phyloP scores from a whole-genome alignment of 768 basidiomycete genomes.

The Gloeopeniophorella convolvens region DNA sequence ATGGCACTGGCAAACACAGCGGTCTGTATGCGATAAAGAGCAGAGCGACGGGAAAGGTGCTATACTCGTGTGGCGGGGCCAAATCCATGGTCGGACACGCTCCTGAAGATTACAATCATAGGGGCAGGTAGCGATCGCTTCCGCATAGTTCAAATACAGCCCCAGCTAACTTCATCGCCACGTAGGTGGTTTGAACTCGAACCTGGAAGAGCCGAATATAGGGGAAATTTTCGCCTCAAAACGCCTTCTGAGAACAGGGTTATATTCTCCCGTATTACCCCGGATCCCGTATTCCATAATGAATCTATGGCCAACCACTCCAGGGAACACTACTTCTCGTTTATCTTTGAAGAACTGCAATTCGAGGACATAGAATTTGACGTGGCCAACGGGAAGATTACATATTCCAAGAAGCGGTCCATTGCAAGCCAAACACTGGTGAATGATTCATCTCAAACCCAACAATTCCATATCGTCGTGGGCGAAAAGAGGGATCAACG shows the following conservation, averaged over 20 bases:
- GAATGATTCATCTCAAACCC: too few relatives aligned
- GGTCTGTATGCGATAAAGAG: constrained; percentile 6
- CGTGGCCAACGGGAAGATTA: too few relatives aligned
- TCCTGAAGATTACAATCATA: not conserved
- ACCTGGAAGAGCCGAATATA: not conserved
- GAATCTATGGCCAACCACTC: too few relatives aligned
- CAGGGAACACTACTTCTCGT: too few relatives aligned
- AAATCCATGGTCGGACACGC: not conserved
- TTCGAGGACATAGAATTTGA: too few relatives aligned
- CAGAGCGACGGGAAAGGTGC: not conserved
- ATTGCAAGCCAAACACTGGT: too few relatives aligned
- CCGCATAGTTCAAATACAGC: not conserved
- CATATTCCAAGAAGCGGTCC: too few relatives aligned
- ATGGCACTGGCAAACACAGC: constrained; percentile 2
- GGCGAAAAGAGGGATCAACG: too few relatives aligned
- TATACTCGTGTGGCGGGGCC: not conserved
- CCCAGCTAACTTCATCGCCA: not conserved
- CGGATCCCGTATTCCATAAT: not conserved
- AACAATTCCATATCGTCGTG: too few relatives aligned
- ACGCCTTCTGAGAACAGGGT: not conserved
- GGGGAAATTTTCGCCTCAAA: not conserved
- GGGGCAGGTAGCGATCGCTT: not conserved
- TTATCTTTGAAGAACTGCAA: too few relatives aligned
- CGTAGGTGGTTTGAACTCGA: constrained; percentile 9
- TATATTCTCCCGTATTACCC: constrained; percentile 2